Evolutionary conservation across 2,329 filamentous ascomycete genomes (phyloP).

Genomic region (Scytalidium sp.): DNA sequence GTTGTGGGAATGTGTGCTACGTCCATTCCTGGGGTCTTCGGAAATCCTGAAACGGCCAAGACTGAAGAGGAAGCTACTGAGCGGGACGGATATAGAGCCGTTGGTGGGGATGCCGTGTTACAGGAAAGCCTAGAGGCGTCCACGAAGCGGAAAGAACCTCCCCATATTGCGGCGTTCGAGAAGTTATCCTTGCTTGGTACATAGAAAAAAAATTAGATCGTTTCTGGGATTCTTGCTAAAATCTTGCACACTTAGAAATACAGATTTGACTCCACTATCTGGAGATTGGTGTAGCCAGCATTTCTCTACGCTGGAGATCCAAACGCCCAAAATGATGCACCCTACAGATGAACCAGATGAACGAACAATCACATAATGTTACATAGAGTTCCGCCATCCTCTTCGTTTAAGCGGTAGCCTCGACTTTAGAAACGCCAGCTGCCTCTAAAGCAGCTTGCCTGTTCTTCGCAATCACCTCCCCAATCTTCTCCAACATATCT

Average conservation of each 20-base stretch:
- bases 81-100: constrained; percentile 25
- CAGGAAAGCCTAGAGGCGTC: constrained; percentile 27
- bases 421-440: constrained; percentile 13
- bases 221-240: neutral
- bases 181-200: constrained; percentile 36
- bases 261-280: constrained; percentile 2
- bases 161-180: constrained; percentile 36
- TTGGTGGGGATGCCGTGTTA: constrained; percentile 29
- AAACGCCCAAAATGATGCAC: constrained; percentile 5
- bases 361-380: neutral
- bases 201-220: constrained; percentile 4
- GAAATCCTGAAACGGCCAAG: constrained; percentile 21
- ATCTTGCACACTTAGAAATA: neutral
- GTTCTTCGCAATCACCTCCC: constrained; percentile 27
- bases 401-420: neutral
- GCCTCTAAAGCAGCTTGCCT: constrained; percentile 14
- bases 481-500: constrained; percentile 28
- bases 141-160: constrained; percentile 24
- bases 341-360: neutral
- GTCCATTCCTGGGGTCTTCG: constrained; percentile 71
- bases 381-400: neutral
- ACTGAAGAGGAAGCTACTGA: constrained; percentile 16
- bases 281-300: neutral
- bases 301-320: constrained; percentile 2
- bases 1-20: constrained; percentile 67